These are phyloP conservation scores for Penicillium daleae DNA, from an alignment of 495 filamentous ascomycete genomes.

Conservation along the genomic window DNA sequence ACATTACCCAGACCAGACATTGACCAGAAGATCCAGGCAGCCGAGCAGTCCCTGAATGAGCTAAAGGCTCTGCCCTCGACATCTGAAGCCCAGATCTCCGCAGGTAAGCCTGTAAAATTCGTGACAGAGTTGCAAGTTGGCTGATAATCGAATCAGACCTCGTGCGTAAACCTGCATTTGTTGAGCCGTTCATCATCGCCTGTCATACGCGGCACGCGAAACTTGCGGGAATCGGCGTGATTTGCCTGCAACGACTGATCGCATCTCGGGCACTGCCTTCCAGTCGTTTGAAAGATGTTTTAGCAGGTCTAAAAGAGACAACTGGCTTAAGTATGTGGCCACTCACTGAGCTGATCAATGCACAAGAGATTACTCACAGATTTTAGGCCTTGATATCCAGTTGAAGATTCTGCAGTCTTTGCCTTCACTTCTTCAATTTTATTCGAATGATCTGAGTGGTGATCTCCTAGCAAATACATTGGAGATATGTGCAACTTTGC, in stretches of 20 bases:
- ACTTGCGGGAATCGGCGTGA: conserved; percentile 81
- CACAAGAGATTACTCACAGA: conserved; percentile 31
- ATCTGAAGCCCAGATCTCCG: conserved; percentile 80
- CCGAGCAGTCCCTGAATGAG: conserved; percentile 91
- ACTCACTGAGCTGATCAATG: not conserved
- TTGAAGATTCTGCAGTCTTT: conserved; percentile 94
- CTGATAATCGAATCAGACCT: conserved; percentile 66
- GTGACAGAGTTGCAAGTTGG: not conserved
- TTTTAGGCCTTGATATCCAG: conserved; percentile 81
- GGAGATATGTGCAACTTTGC: conserved; percentile 87
- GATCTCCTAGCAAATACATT: conserved; percentile 79
- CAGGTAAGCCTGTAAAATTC: conserved; percentile 59
- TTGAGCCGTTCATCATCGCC: conserved; percentile 90
- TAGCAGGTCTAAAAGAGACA: conserved; percentile 85
- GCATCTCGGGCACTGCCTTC: conserved; percentile 76
- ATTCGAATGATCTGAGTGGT: conserved; percentile 77
- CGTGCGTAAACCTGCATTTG: conserved; percentile 75
- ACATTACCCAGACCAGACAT: conserved; percentile 16
- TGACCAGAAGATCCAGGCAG: conserved; percentile 62
- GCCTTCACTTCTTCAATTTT: conserved; percentile 90
- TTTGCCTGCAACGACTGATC: conserved; percentile 86
- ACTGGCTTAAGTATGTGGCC: conserved; percentile 59
- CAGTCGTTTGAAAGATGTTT: conserved; percentile 74
- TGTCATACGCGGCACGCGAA: conserved; percentile 88
- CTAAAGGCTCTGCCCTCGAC: conserved; percentile 77